Evolutionary conservation across 139 green algal genomes (phyloP).

Genomic region (Coelastrella sp.): DNA sequence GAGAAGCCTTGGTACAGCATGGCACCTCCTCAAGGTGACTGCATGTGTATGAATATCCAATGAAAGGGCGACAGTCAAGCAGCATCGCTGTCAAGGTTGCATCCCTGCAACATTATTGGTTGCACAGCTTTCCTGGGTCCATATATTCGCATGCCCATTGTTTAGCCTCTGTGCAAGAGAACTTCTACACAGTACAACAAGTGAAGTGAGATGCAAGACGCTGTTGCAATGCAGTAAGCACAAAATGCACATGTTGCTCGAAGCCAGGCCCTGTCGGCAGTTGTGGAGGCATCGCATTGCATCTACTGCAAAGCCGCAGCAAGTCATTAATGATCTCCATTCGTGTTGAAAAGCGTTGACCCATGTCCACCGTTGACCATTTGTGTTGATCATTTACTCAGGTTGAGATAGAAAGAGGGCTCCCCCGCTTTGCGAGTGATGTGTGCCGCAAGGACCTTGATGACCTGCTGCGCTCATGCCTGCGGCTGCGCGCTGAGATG

Average conservation of each 20-base stretch:
- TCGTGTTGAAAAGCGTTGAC: no score
- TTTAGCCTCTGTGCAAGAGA: no score
- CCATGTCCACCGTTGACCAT: background rate
- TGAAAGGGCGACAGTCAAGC: background rate
- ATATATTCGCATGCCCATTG: no score
- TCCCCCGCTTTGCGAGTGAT: constrained; percentile 39
- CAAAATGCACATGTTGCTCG: no score
- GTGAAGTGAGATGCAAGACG: no score
- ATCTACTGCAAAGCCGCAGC: no score
- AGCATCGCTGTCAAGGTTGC: background rate
- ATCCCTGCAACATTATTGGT: background rate
- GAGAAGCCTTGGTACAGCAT: constrained; percentile 75
- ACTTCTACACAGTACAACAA: no score
- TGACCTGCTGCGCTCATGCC: constrained; percentile 66
- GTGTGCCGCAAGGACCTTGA: constrained; percentile 8
- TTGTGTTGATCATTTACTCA: background rate
- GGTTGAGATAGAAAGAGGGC: constrained; percentile 59
- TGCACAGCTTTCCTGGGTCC: background rate
- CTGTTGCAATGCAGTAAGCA: no score
- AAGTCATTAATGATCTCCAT: no score
- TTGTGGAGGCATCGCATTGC: no score
- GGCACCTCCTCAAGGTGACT: constrained; percentile 73
- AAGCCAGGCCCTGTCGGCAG: no score
- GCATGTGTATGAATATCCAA: background rate
- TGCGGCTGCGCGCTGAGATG: constrained; percentile 88